Base-by-base conservation (phyloP, 495 filamentous ascomycete genomes). In the Podospora conica region DNA sequence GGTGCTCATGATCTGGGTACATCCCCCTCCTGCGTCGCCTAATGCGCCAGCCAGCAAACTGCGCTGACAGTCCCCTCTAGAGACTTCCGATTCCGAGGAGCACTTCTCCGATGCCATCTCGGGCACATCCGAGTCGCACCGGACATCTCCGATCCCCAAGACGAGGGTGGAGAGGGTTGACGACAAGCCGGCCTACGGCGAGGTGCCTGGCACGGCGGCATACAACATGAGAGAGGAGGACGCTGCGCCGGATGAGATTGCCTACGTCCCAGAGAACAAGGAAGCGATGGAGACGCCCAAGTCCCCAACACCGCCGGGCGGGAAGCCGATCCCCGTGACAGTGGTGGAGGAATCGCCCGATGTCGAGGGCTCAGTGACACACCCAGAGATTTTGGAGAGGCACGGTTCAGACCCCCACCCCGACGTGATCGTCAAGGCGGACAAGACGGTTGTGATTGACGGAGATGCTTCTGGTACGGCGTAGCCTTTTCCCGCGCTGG, bases 51-150 rank as follows among this genome's bases (percentile, higher is more conserved):
- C 40, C 1, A 48, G 18, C 29, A 12, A 24, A 21, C 33, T 40
- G 2, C 24, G 54, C 66, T 71, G 23, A 75, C 66, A 18, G n/a
- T 53, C n/a, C 29, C 27, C 40, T 60, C 61, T 65, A 85, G 86
- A 83, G 75, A 83, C 80, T 58, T 90, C 90, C 21, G 88, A 88
- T 64, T 90, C 87, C 55, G 91, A 96, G 27, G 93, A 97, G 60
- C 91, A 96, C 77, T 97, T 93, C 76, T 92, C 92, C 59, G 93
- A 96, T 81, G 93, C 93, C 66, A 89, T 87, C 64, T 90, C 94
- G 76, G 90, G 86, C 66, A 80, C 77, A 61, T 73, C 65, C 69
- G 83, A 84, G 60, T 85, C 61, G 79, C 82, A 67, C 81, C 82
- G 64, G 77, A 81, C 71, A 60, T 83, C 81, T 15, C 87, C 90